Evolutionary conservation across 1,284 basidiomycete species (phyloP), one percentile per base, ranked within the genome.

Genomic region (Ustilago hordei): DNA sequence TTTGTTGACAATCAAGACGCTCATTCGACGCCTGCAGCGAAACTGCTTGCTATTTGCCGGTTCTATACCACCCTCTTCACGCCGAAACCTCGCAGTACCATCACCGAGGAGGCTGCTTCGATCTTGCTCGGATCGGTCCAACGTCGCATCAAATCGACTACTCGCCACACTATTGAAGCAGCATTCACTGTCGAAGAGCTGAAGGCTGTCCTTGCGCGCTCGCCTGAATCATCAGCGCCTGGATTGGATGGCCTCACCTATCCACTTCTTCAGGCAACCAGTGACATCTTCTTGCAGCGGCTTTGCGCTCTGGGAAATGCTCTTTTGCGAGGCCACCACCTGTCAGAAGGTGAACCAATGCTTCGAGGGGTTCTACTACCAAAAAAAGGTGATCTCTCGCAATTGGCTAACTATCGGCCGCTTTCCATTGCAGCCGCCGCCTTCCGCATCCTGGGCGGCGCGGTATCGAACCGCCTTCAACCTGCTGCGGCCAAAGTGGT

Each of bases 291-390:
- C 39, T 15, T 41, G 12, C 13, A 12, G 13, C 0, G 17, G 39
- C 12, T 41, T 15, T 41, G 39, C 39, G 2, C 17, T 11, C 39
- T 41, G 17, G 53, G 35, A 38, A 55, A 55, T 19, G 53, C 53
- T 7, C 53, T 55, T 17, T 38, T 55, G 7, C 35, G 34, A 8
- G 53, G 35, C 13, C 53, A 55, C 35, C 35, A 36, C 5, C 17
- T 55, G 11, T 35, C 53, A 7, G 35, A 55, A 55, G 53, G 53
- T 17, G 53, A 55, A 38, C 53, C 53, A 9, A 36, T 38, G 32
- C 35, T 55, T 3, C 8, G 53, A 19, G 53, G 53, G 0, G 53
- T 39, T 6, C 34, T 55, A 7, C 8, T 55, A n/a, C 53, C 53
- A 5, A 55, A 55, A 19, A 55, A 55, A 38, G 53, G 53, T 8